These are phyloP conservation scores for Venturiaceae sp. DNA, from an alignment of 2,329 filamentous ascomycete genomes.

Conservation along the genomic window DNA sequence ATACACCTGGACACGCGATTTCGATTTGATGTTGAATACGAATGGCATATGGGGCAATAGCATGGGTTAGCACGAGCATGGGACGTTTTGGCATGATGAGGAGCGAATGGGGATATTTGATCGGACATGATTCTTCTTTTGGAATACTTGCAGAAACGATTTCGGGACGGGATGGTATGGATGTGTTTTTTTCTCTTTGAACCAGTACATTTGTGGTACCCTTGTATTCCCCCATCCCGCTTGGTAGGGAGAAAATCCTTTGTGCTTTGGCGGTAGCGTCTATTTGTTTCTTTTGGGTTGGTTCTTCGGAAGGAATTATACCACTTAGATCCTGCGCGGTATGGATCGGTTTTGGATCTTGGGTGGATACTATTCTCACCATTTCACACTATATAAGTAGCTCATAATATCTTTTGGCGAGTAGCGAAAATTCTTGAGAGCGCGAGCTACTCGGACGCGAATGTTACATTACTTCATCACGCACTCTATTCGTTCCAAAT, in stretches of 20 bases:
- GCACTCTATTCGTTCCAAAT: neutral
- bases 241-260: neutral
- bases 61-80: neutral
- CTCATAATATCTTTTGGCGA: neutral
- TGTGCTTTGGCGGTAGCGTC: neutral
- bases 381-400: neutral
- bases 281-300: neutral
- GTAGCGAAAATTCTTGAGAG: neutral
- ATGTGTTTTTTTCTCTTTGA: neutral
- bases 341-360: neutral
- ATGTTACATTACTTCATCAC: neutral
- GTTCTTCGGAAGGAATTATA: neutral
- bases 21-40: neutral
- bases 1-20: neutral
- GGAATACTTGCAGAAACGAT: neutral
- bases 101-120: neutral
- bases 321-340: neutral
- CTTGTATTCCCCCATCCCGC: neutral
- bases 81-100: neutral
- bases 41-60: neutral
- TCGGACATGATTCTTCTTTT: neutral
- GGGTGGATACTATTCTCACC: neutral
- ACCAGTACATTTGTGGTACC: neutral
- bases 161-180: neutral
- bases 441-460: neutral